Evolutionary conservation across 1,284 basidiomycete species (phyloP).

Genomic region (Thecaphora thlaspeos): DNA sequence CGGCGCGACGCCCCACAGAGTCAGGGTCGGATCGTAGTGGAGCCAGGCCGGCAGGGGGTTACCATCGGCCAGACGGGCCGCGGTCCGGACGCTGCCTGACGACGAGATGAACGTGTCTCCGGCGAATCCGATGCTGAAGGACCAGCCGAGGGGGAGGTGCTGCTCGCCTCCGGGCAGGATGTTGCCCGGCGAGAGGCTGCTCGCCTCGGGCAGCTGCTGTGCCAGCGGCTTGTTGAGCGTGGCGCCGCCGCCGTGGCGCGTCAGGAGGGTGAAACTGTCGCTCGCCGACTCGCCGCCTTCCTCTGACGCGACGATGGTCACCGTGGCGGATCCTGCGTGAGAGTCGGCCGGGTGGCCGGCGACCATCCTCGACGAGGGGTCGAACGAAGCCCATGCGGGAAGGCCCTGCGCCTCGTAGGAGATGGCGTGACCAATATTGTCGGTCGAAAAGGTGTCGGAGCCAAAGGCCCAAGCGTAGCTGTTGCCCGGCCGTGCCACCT

Average conservation of each 20-base stretch:
- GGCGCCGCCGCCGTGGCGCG: constrained; percentile 40
- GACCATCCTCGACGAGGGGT: constrained; percentile 27
- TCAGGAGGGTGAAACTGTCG: constrained; percentile 30
- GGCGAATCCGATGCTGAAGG: constrained; percentile 83
- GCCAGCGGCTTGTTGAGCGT: constrained; percentile 40
- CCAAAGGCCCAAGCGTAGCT: constrained; percentile 46
- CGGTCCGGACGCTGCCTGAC: constrained; percentile 65
- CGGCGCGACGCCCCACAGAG: constrained; percentile 78
- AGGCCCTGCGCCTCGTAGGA: constrained; percentile 27
- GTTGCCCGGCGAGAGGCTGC: constrained; percentile 35
- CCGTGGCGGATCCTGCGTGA: constrained; percentile 4
- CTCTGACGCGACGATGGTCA: constrained; percentile 17
- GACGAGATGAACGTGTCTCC: constrained; percentile 66
- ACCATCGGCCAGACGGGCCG: constrained; percentile 68
- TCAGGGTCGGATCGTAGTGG: constrained; percentile 68
- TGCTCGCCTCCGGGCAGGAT: constrained; percentile 59
- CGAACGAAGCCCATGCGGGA: constrained; percentile 48
- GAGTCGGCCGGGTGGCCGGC: constrained; percentile 33
- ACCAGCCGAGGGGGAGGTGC: constrained; percentile 78
- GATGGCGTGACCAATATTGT: constrained; percentile 17
- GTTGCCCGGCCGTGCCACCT: constrained; percentile 40
- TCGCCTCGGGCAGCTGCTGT: constrained; percentile 45
- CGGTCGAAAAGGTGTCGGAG: constrained; percentile 34
- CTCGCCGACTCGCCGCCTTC: constrained; percentile 7
- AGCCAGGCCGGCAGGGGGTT: constrained; percentile 75